These are phyloP conservation scores for Gracilaria domingensis DNA, from an alignment of 23 red algal genomes.

Conservation along the genomic window DNA sequence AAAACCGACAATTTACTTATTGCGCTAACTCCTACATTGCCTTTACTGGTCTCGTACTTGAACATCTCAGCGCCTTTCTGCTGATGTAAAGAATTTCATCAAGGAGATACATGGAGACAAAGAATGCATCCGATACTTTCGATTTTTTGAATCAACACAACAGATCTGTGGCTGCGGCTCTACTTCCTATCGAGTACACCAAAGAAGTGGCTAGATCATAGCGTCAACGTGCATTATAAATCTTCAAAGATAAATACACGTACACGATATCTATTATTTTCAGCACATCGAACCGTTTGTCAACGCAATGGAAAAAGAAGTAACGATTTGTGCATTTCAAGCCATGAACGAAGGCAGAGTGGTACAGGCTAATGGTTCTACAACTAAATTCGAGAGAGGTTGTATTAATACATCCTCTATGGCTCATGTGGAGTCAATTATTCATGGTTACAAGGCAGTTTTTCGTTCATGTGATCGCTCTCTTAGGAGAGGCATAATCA, in stretches of 20 bases:
- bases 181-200: slow-evolving; percentile 32
- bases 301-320: too few relatives aligned
- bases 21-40: background rate
- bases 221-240: too few relatives aligned
- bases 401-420: too few relatives aligned
- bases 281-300: too few relatives aligned
- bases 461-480: slow-evolving; percentile 41
- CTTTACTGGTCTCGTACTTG: background rate
- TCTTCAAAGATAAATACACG: too few relatives aligned
- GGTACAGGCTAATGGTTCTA: too few relatives aligned
- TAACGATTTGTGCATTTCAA: too few relatives aligned
- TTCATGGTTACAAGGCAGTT: background rate
- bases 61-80: slow-evolving; percentile 25
- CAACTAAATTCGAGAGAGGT: too few relatives aligned
- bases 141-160: slow-evolving; percentile 75
- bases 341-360: too few relatives aligned
- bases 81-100: slow-evolving; percentile 43
- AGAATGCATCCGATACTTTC: slow-evolving; percentile 77
- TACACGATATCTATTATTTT: too few relatives aligned
- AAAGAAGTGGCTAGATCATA: background rate
- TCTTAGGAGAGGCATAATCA: slow-evolving; percentile 59
- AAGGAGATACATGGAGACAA: slow-evolving; percentile 61
- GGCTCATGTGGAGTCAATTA: background rate
- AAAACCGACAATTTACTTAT: background rate
- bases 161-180: slow-evolving; percentile 60